A percentile compares a stretch with the other conserved stretches of the same genome.
These are phyloP conservation scores for Leccinum longicurvipes DNA, from an alignment of 768 basidiomycete genomes.

Conservation along the genomic window DNA sequence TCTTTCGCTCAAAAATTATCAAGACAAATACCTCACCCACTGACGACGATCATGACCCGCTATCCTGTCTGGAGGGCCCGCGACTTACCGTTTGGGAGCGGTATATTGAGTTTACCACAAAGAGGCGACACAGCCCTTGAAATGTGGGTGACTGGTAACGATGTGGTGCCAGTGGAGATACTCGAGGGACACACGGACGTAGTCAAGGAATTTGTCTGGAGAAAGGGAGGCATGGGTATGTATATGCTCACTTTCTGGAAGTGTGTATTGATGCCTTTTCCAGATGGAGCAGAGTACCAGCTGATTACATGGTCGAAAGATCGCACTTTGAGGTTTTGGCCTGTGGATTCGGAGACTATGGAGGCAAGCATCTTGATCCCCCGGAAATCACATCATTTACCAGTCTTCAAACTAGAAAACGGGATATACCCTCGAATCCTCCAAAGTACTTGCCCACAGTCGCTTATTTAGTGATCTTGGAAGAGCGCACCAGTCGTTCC, in stretches of 20 bases:
- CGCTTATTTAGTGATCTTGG: conserved; percentile 19
- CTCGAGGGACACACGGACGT: conserved; percentile 92
- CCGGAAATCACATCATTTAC: conserved; percentile 8
- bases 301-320: conserved; percentile 87
- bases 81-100: conserved; percentile 87
- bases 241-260: not conserved
- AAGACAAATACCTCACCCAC: conserved; percentile 34
- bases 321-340: conserved; percentile 88
- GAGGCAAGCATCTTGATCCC: conserved; percentile 42
- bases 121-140: conserved; percentile 80
- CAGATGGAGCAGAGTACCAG: conserved; percentile 55
- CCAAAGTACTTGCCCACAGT: conserved; percentile 24
- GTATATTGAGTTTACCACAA: conserved; percentile 85
- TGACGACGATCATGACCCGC: conserved; percentile 58
- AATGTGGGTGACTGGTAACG: conserved; percentile 58
- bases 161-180: conserved; percentile 51
- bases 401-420: conserved; percentile 40
- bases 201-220: conserved; percentile 98
- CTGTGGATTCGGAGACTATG: conserved; percentile 67
- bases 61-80: conserved; percentile 96
- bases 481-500: conserved; percentile 44
- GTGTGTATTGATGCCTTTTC: not conserved
- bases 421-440: conserved; percentile 37
- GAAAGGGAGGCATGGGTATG: conserved; percentile 59
- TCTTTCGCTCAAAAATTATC: conserved; percentile 8